phyloP scores from a whole-genome alignment of 176 grass and related monocot species.

The Coix lacrymajobi region DNA sequence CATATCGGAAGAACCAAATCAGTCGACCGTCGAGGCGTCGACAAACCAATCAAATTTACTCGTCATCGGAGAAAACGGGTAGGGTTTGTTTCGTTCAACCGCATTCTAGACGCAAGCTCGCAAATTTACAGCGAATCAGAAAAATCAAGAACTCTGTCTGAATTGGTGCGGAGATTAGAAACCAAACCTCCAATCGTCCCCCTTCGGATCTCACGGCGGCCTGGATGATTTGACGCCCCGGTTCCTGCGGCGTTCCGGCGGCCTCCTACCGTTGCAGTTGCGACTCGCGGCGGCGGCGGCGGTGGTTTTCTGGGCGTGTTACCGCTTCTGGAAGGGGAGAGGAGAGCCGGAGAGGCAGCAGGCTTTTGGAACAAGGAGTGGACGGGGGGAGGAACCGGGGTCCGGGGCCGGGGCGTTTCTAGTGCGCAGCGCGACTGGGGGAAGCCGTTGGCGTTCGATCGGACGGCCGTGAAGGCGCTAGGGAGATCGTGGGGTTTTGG shows the following conservation, averaged over 20 bases:
- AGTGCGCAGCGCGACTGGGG: neutral
- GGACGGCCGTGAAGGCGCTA: neutral
- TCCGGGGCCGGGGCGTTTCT: neutral
- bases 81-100: neutral
- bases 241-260: neutral
- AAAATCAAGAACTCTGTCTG: slow-evolving; percentile 26
- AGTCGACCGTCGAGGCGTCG: neutral
- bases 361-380: neutral
- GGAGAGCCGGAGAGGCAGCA: too few relatives aligned
- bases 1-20: neutral
- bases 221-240: neutral
- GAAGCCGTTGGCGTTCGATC: neutral
- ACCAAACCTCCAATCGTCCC: slow-evolving; percentile 19
- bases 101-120: neutral
- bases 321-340: slow-evolving; percentile 19
- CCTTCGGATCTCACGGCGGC: neutral
- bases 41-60: neutral
- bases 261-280: neutral
- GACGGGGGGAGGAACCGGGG: neutral
- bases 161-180: neutral
- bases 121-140: neutral
- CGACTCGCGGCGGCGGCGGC: slow-evolving; percentile 7
- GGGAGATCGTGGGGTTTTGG: neutral
- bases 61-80: neutral
- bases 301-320: slow-evolving; percentile 4